Percentiles rank a stretch among this genome's conserved stretches.
Conservation (phyloP, 163 green algal genomes). For the Chlamydomonas reinhardtii region DNA sequence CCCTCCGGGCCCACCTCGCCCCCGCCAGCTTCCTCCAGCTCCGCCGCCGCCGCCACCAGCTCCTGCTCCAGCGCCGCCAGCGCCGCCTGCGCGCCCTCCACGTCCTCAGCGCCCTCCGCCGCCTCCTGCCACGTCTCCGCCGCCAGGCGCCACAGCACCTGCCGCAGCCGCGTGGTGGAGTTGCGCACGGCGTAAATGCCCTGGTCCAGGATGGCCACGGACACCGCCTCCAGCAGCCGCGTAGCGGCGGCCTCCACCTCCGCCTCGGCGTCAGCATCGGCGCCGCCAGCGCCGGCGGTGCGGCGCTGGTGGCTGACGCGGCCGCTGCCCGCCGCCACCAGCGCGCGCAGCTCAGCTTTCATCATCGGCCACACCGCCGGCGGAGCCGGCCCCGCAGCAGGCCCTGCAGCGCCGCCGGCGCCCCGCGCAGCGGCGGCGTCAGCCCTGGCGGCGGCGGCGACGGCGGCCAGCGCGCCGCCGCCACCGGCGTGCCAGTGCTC, state of each 20-base stretch:
- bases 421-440: background rate
- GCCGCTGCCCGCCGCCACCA: background rate
- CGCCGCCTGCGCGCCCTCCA: no score
- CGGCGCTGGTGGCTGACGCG: background rate
- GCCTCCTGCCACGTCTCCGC: background rate
- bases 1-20: no score
- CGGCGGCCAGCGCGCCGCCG: background rate
- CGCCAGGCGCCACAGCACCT: background rate
- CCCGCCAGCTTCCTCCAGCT: no score
- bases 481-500: background rate
- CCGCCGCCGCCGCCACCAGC: no score
- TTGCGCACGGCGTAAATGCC: slow-evolving; percentile 12
- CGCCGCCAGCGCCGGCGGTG: background rate
- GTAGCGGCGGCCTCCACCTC: background rate
- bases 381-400: background rate
- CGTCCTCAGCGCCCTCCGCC: background rate
- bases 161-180: background rate
- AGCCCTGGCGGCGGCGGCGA: background rate
- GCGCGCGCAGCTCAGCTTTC: background rate
- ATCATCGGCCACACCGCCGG: background rate
- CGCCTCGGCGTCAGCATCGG: background rate
- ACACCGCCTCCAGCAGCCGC: background rate
- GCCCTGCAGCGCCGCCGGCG: no score
- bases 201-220: background rate
- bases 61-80: no score